Conservation (phyloP, 805 yeast genomes). For the Candida manassasensis region DNA sequence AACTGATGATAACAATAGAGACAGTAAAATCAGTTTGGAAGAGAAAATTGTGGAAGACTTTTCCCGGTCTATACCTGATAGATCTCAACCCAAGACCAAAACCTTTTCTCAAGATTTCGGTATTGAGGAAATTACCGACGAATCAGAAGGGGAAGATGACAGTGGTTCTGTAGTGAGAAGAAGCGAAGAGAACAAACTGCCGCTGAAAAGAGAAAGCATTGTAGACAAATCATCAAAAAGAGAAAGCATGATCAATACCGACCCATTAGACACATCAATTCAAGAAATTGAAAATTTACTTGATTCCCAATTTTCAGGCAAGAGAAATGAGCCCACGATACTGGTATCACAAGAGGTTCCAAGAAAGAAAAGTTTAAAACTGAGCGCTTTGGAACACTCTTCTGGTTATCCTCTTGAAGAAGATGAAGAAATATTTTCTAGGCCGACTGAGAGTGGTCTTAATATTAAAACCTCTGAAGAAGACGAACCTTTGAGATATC, state of each 20-base stretch:
- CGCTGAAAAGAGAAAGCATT: not conserved
- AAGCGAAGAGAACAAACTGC: not conserved
- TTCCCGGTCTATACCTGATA: conserved; percentile 8
- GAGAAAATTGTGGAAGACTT: conserved; percentile 7
- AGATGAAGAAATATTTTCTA: conserved; percentile 8
- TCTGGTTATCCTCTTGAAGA: conserved; percentile 12
- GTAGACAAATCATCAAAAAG: conserved; percentile 6
- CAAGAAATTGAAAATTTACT: conserved; percentile 38
- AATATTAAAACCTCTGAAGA: conserved; percentile 11
- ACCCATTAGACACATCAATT: conserved; percentile 28
- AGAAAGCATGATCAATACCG: conserved; percentile 2
- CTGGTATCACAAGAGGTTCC: not conserved
- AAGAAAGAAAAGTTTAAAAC: not conserved
- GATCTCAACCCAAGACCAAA: not conserved
- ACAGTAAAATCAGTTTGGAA: conserved; percentile 3
- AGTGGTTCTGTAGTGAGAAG: not conserved
- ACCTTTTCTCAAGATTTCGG: conserved; percentile 26
- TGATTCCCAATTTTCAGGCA: conserved; percentile 25
- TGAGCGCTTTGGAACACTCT: not conserved
- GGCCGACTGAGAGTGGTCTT: conserved; percentile 11
- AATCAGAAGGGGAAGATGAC: conserved; percentile 19
- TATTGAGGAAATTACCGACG: conserved; percentile 32
- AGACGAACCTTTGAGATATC: conserved; percentile 1
- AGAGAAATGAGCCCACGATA: not conserved
- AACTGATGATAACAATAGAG: not conserved